Evolutionary conservation across 768 basidiomycete species (phyloP), one percentile per base, ranked within the genome.

Genomic region (Tricholoma bakamatsutake): DNA sequence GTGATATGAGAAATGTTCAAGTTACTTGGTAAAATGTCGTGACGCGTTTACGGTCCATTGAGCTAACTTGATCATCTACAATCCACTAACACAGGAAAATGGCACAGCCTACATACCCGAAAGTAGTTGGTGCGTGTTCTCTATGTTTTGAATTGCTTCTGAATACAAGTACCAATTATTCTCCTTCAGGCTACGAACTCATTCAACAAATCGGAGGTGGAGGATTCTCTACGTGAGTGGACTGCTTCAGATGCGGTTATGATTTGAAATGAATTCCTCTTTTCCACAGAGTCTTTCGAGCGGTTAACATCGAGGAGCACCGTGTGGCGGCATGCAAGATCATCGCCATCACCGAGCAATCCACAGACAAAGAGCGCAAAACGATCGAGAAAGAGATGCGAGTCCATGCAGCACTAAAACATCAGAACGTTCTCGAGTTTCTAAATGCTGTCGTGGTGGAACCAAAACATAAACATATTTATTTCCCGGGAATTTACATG

Each of bases 341-440:
- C 30, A 79, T 95, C 57, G 64, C 73, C 13, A 71, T 93, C 50
- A 88, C 82, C 0, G 72, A 79, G 2, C 66, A 82, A 43, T 87
- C 87, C 1, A 82, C 84, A 0, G 79, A 83, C 5, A 78, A 79
- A 50, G 83, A 90, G 11, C 80, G 90, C 52, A 95, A 96, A 66
- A 80, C 78, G 15, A 73, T 95, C 9, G 85, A 97, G 54, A 96
- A 94, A 66, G 97, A 99, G 68, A 94, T 97, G 74, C 82, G 88
- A 30, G 84, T 98, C 2, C 95, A 98, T 65, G 70, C 84, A 6
- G 82, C 82, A 1, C 73, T 98, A 53, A 90, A 90, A 62, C 88
- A 97, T 59, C 54, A 64, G 1, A 84, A 95, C 59, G 81, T 98
- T 8, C 81, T 99, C 35, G 85, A 92, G 64, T 92, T 98, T 63